phyloP scores from a whole-genome alignment of 805 yeast species.

The Maudiozyma turicensis region DNA sequence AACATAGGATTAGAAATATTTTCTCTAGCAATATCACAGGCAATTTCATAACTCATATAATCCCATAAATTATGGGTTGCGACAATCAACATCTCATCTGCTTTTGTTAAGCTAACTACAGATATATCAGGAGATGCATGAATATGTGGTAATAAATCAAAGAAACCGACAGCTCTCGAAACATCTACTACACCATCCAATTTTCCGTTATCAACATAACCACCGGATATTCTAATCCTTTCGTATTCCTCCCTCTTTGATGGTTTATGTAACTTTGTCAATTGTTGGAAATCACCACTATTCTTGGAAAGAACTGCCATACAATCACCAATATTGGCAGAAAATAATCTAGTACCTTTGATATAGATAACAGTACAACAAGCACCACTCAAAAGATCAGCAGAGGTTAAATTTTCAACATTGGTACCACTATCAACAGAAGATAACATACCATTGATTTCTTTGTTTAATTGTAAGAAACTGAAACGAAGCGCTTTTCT shows the following conservation, averaged over 20 bases:
- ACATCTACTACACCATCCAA: slow-evolving; percentile 75
- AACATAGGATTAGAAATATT: slow-evolving; percentile 74
- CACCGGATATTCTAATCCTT: slow-evolving; percentile 84
- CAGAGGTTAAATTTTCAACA: slow-evolving; percentile 44
- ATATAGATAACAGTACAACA: slow-evolving; percentile 76
- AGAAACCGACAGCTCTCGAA: slow-evolving; percentile 88
- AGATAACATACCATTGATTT: slow-evolving; percentile 46
- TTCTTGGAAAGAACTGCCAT: slow-evolving; percentile 69
- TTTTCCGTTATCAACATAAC: slow-evolving; percentile 77
- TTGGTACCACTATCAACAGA: slow-evolving; percentile 45
- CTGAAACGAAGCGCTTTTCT: slow-evolving; percentile 75
- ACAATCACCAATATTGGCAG: slow-evolving; percentile 88
- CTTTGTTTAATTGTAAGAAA: slow-evolving; percentile 70
- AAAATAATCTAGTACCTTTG: slow-evolving; percentile 55
- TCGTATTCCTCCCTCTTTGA: slow-evolving; percentile 69
- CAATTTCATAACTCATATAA: slow-evolving; percentile 67
- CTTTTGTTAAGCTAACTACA: slow-evolving; percentile 46
- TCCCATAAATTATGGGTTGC: slow-evolving; percentile 87
- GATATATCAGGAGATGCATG: slow-evolving; percentile 80
- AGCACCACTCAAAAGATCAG: slow-evolving; percentile 73
- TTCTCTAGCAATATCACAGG: slow-evolving; percentile 82
- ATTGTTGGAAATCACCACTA: slow-evolving; percentile 67
- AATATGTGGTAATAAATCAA: slow-evolving; percentile 75
- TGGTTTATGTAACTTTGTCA: slow-evolving; percentile 79
- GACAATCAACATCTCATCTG: slow-evolving; percentile 77